Conservation (phyloP, 306 rosid species). For the Oemleria cerasiformis region DNA sequence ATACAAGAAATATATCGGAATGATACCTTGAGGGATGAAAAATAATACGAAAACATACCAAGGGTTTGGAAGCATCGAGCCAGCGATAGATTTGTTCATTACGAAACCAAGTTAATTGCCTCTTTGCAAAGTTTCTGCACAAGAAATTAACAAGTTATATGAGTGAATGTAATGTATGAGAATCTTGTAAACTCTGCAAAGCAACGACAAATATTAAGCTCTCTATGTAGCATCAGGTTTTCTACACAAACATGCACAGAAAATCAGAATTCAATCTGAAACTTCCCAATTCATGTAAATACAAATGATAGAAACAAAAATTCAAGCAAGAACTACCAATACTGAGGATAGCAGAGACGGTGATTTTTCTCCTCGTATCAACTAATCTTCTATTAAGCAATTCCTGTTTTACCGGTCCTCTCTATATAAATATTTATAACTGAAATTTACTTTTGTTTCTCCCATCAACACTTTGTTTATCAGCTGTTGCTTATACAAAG, state of each 20-base stretch:
- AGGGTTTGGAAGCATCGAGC: conserved; percentile 90
- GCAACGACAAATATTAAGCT: background rate
- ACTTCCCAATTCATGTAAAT: background rate
- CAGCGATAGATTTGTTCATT: conserved; percentile 83
- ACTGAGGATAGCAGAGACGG: background rate
- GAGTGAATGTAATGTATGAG: background rate
- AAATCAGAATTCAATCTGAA: background rate
- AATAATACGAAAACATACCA: conserved; percentile 43
- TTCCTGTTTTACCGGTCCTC: background rate
- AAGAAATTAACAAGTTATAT: conserved; percentile 8
- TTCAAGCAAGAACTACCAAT: background rate
- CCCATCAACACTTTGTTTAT: background rate
- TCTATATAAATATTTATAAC: background rate
- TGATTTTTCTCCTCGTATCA: background rate
- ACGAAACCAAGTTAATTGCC: conserved; percentile 91
- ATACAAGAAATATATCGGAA: background rate
- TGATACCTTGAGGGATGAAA: background rate
- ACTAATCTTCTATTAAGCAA: background rate
- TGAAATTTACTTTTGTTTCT: background rate
- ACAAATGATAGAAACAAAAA: background rate
- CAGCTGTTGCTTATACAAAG: conserved; percentile 1
- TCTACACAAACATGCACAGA: background rate
- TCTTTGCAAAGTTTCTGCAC: conserved; percentile 87
- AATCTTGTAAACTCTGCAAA: conserved; percentile 9
- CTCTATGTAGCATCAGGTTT: background rate